These are phyloP conservation scores for Skeletonema costatum DNA, from an alignment of 108 stramenopile species.

Conservation along the genomic window DNA sequence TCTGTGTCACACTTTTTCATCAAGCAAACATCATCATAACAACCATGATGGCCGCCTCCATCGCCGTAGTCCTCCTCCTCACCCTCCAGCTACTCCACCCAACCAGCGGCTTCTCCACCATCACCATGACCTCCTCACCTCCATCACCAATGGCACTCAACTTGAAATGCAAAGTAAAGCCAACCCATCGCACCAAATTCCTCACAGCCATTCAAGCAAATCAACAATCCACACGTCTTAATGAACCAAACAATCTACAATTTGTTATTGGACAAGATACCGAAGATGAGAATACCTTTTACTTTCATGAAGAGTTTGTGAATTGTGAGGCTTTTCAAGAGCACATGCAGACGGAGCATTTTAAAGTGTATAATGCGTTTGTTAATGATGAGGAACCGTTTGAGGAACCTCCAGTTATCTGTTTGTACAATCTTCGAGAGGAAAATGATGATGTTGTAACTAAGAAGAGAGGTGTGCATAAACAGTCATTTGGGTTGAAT, in stretches of 20 bases:
- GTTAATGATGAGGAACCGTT: constrained; percentile 12
- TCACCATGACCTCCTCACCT: background rate
- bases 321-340: constrained; percentile 20
- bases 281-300: constrained; percentile 32
- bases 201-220: constrained; percentile 42
- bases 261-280: constrained; percentile 46
- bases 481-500: constrained; percentile 34
- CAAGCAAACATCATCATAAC: no score
- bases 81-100: background rate
- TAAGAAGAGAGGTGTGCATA: background rate
- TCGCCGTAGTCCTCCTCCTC: background rate
- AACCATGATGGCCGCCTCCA: background rate
- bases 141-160: constrained; percentile 27
- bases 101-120: background rate
- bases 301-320: constrained; percentile 55
- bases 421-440: constrained; percentile 6
- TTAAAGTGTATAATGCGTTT: constrained; percentile 30
- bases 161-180: constrained; percentile 24
- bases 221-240: constrained; percentile 27
- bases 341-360: constrained; percentile 42
- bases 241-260: constrained; percentile 46
- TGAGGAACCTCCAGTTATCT: constrained; percentile 7
- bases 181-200: constrained; percentile 34
- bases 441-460: background rate
- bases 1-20: background rate